Evolutionary conservation across 2,329 filamentous ascomycete genomes (phyloP), one percentile per base, ranked within the genome.

Genomic region (Colletotrichum navitas): DNA sequence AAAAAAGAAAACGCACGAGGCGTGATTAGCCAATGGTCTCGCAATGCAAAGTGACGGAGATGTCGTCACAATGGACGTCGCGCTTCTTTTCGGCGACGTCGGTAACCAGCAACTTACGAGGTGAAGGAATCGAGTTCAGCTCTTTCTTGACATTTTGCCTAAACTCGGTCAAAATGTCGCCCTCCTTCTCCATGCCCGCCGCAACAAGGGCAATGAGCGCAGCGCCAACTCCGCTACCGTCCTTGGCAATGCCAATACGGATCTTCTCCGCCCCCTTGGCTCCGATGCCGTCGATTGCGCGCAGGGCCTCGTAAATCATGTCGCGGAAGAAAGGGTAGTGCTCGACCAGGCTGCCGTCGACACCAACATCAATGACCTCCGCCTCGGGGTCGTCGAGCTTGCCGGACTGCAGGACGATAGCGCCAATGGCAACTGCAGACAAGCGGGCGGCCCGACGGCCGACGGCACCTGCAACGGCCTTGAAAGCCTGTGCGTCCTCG

Each of bases 191-290:
- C 84, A 87, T 90, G 78, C 87, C 85, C 1, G 93, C 92, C 1
- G 95, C 95, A 36, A 98, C 93, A 62, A 98, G 88, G 63, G 96
- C 96, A 82, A 98, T 98, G 76, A 99, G 84, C 51, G 96, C 96
- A 3, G 96, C 96, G 64, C 96, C 96, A n/a, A 97, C 93, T 74
- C 94, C 96, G 74, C 93, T 96, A 59, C 96, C 96, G 80, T 99
- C 96, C 86, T 97, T 98, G 73, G 96, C 96, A 78, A 98, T 96
- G 29, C 95, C 96, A 78, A 99, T 98, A 68, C 94, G 89, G 75
- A 99, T 93, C 82, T 91, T 93, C 83, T 93, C 92, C 75, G 97
- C 94, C 14, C 95, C 94, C 68, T 88, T 85, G 56, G 86, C 83
- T 5, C 95, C 95, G 76, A 98, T 93, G 73, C 92, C 90, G 21